Evolutionary conservation across 164 flowering plant species (phyloP).

Genomic region (Magnolia officinalis): DNA sequence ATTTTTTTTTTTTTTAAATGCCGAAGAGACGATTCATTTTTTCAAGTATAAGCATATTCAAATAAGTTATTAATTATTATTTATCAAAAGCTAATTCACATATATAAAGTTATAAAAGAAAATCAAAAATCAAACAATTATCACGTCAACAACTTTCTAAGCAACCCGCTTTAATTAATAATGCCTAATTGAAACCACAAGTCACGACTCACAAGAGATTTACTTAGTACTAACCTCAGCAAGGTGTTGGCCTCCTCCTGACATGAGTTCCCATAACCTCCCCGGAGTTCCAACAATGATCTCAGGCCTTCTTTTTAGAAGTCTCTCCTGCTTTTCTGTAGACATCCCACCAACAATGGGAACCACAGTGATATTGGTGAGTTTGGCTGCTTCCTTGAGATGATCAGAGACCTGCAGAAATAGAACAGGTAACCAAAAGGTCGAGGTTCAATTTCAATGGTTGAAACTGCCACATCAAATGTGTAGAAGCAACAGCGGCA

Average conservation of each 20-base stretch:
- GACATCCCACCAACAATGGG: slow-evolving; percentile 97
- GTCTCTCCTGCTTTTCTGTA: slow-evolving; percentile 87
- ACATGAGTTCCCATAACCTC: slow-evolving; percentile 97
- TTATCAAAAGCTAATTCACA: too few species aligned
- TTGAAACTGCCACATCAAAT: neutral
- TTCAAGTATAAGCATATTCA: too few species aligned
- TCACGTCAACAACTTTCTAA: too few species aligned
- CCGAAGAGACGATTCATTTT: too few species aligned
- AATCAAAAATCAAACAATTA: too few species aligned
- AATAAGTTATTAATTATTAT: too few species aligned
- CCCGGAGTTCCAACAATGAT: slow-evolving; percentile 96
- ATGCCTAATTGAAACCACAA: too few species aligned
- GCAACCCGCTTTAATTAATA: too few species aligned
- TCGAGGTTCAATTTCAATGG: neutral
- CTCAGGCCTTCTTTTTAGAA: slow-evolving; percentile 75
- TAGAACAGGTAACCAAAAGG: neutral
- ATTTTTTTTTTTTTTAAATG: too few species aligned
- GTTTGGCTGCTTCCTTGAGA: slow-evolving; percentile 61
- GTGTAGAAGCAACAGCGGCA: neutral
- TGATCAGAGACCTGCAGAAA: slow-evolving; percentile 75
- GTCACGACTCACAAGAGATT: too few species aligned
- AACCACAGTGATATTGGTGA: slow-evolving; percentile 55
- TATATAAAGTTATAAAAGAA: too few species aligned
- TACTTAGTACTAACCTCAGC: slow-evolving; percentile 52
- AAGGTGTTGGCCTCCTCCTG: slow-evolving; percentile 80